Percentiles rank a stretch among this genome's conserved stretches.
phyloP scores from a whole-genome alignment of 768 basidiomycete genomes.

The Dacryopinax spathularia region DNA sequence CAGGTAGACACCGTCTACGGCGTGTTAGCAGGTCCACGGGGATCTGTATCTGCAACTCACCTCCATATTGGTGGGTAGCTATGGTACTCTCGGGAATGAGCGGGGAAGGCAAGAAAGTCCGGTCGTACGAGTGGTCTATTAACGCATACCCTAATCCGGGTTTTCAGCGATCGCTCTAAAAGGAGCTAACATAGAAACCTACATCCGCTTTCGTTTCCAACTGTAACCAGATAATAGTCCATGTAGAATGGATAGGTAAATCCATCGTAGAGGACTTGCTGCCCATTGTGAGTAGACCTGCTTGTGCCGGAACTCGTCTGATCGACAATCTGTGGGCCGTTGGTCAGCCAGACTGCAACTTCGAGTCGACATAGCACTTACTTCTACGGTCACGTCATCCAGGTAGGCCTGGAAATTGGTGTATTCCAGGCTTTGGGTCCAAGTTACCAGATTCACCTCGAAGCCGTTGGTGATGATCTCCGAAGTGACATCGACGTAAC shows the following conservation, averaged over 20 bases:
- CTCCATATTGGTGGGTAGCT: slow-evolving; percentile 44
- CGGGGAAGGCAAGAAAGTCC: slow-evolving; percentile 42
- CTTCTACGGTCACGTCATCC: slow-evolving; percentile 33
- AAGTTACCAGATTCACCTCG: slow-evolving; percentile 38
- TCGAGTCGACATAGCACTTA: too few relatives aligned
- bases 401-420: slow-evolving; percentile 50
- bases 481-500: slow-evolving; percentile 44
- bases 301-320: slow-evolving; percentile 38
- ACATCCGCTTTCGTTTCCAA: slow-evolving; percentile 25
- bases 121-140: slow-evolving; percentile 58
- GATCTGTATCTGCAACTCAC: slow-evolving; percentile 16
- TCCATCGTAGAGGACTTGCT: slow-evolving; percentile 31
- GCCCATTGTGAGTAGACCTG: slow-evolving; percentile 36
- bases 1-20: slow-evolving; percentile 1
- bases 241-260: slow-evolving; percentile 42
- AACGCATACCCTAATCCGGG: not conserved
- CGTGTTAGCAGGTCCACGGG: not conserved
- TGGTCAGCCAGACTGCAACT: too few relatives aligned
- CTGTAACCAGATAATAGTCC: slow-evolving; percentile 25
- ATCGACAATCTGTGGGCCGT: slow-evolving; percentile 31
- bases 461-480: slow-evolving; percentile 52
- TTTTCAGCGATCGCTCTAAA: not conserved
- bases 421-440: slow-evolving; percentile 47
- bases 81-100: slow-evolving; percentile 47
- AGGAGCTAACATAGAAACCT: slow-evolving; percentile 4